Base-by-base conservation (phyloP, 2,329 filamentous ascomycete species). In the Venturia oleaginea region DNA sequence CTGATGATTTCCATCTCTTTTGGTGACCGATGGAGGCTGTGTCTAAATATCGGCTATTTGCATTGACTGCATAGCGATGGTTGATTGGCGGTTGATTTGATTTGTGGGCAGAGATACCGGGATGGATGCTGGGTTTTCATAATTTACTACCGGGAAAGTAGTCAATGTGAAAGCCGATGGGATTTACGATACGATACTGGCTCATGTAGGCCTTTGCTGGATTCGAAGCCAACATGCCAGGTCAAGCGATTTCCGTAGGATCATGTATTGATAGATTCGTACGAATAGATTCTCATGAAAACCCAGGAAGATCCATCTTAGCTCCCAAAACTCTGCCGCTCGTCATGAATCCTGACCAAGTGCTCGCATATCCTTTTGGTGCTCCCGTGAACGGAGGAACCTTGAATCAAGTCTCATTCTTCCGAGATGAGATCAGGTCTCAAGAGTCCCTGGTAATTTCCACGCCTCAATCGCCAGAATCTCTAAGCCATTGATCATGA, bases 121-220 rank as follows among this genome's bases (percentile, higher is more conserved):
- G 27, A 6, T 34, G 51, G 51, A 34, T n/a, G 51, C 27, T 57
- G 5, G 27, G 27, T 19, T 19, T 32, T 34, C 51, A 34, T 57
- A 30, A 57, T 37, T 34, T 34, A 34, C 51, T 34, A n/a, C 30
- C 34, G 27, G 27, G 17, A 27, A 57, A 15, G 27, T 46, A 24
- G n/a, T 46, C n/a, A 40, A 15, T 40, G 37, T 8, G 37, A 11
- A 11, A 30, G 24, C 27, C 3, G 11, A 34, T 15, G 27, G 17
- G 27, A 34, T 57, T 57, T 57, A 34, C 51, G 30, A 11, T 34
- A 57, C 51, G 51, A 57, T 57, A 57, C 15, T 57, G 51, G 51
- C 30, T 57, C 27, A 57, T 34, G 30, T 34, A n/a, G 51, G 11
- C 15, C 30, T 27, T 57, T 57, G 51, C 51, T 32, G 30, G 30